Evolutionary conservation across 2,329 filamentous ascomycete genomes (phyloP).

Genomic region (Peltaster fructicola): DNA sequence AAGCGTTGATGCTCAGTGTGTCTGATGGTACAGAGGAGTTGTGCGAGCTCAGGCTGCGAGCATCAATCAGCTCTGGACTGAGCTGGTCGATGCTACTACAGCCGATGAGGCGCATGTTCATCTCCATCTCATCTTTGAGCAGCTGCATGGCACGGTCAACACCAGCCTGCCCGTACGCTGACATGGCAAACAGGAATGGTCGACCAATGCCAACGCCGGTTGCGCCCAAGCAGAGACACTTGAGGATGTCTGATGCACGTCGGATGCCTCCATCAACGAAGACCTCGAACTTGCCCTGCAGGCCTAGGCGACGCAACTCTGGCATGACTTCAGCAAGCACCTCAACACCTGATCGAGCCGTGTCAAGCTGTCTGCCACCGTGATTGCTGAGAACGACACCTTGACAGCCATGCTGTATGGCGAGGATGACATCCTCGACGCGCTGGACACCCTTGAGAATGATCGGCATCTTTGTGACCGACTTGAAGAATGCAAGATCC

Average conservation of each 20-base stretch:
- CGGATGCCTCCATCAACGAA: conserved; percentile 84
- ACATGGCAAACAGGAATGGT: conserved; percentile 94
- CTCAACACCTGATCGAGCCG: conserved; percentile 74
- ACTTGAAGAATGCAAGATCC: conserved; percentile 71
- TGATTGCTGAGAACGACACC: conserved; percentile 93
- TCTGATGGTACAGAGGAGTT: conserved; percentile 42
- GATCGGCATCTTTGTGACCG: conserved; percentile 86
- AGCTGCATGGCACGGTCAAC: conserved; percentile 78
- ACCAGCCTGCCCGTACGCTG: conserved; percentile 68
- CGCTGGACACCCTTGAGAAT: conserved; percentile 92
- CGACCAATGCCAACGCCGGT: conserved; percentile 85
- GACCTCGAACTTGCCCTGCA: conserved; percentile 56
- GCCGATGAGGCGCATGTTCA: conserved; percentile 94
- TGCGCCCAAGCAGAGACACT: conserved; percentile 83
- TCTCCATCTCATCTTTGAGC: conserved; percentile 74
- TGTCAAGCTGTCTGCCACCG: conserved; percentile 85
- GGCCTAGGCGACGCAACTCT: conserved; percentile 53
- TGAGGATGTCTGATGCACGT: conserved; percentile 83
- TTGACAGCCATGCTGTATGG: conserved; percentile 53
- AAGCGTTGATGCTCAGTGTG: conserved; percentile 38
- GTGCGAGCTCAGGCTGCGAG: conserved; percentile 48
- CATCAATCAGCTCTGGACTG: conserved; percentile 65
- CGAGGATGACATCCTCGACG: conserved; percentile 81
- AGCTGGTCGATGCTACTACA: conserved; percentile 57
- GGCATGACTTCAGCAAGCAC: conserved; percentile 89